Conservation (phyloP, 129 eudicot species). For the Smallanthus sonchifolius region DNA sequence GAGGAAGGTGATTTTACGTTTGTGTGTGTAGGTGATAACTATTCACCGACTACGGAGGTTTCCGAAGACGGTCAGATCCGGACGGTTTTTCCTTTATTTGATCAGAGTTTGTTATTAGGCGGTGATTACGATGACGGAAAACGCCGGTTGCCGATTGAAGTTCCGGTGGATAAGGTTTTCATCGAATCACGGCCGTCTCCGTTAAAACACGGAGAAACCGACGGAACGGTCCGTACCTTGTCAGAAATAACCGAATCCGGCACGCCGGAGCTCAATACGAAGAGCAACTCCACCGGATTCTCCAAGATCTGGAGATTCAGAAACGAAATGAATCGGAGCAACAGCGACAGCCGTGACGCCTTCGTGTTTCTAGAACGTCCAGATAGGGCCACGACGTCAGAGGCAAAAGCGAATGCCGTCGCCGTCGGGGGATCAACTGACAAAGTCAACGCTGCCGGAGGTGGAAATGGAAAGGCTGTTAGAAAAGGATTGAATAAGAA, state of each 20-base stretch:
- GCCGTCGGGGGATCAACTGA: neutral
- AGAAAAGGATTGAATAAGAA: constrained; percentile 32
- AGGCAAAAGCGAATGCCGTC: constrained; percentile 6
- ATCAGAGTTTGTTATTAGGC: constrained; percentile 31
- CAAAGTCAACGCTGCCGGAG: constrained; percentile 11
- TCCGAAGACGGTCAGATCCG: constrained; percentile 44
- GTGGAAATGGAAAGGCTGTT: constrained; percentile 10
- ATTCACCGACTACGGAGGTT: constrained; percentile 22
- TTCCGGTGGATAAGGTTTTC: constrained; percentile 51
- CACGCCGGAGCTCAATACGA: constrained; percentile 48
- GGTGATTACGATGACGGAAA: constrained; percentile 17
- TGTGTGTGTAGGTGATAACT: constrained; percentile 15
- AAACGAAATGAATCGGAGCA: constrained; percentile 49
- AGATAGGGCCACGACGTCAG: neutral
- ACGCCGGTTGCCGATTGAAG: constrained; percentile 26
- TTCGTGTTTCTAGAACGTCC: constrained; percentile 60
- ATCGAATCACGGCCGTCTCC: constrained; percentile 27
- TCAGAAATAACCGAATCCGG: constrained; percentile 24
- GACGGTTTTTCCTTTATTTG: constrained; percentile 52
- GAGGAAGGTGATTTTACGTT: constrained; percentile 61
- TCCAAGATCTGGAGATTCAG: constrained; percentile 81
- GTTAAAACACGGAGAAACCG: neutral
- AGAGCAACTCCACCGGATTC: constrained; percentile 93
- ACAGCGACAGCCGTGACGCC: constrained; percentile 86
- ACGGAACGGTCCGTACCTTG: constrained; percentile 41